Conservation (phyloP, 169 alveolate genomes). For the Eimeria falciformis region DNA sequence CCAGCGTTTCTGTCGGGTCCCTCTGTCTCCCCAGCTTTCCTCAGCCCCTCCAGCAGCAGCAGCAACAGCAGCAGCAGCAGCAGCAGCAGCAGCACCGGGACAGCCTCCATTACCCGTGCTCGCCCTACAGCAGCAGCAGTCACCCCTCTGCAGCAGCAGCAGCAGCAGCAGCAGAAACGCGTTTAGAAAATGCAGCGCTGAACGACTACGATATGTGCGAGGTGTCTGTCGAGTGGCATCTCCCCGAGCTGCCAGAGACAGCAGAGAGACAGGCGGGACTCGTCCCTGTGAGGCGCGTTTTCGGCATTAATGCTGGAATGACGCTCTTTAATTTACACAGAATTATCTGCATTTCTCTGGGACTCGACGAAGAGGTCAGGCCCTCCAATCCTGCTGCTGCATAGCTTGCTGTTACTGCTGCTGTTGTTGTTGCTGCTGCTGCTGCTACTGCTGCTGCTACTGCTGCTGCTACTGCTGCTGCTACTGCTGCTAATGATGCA, state of each 20-base stretch:
- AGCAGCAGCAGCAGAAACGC: constrained; percentile 1
- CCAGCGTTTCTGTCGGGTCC: constrained; percentile 21
- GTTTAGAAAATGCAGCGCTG: background rate
- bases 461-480: constrained; percentile 3
- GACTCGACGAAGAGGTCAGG: constrained; percentile 67
- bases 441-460: no score
- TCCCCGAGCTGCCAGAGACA: constrained; percentile 42
- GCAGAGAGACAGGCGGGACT: constrained; percentile 20
- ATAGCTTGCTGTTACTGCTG: no score
- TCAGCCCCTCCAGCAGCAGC: background rate
- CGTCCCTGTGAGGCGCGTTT: constrained; percentile 65
- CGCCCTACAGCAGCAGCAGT: constrained; percentile 35
- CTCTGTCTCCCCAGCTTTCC: constrained; percentile 2
- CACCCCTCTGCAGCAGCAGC: constrained; percentile 33
- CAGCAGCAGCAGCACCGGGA: constrained; percentile 31
- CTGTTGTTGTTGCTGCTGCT: no score
- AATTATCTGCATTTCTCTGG: constrained; percentile 70
- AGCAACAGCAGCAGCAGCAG: constrained; percentile 59
- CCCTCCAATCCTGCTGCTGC: background rate
- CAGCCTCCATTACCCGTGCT: background rate
- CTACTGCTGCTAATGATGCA: background rate
- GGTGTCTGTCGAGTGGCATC: constrained; percentile 52
- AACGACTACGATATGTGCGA: constrained; percentile 74
- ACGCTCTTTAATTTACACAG: constrained; percentile 72
- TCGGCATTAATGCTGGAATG: constrained; percentile 72